Percentiles rank a stretch among this genome's conserved stretches.
These are phyloP conservation scores for Pleurozium schreberi DNA, from an alignment of 225 moss, liverwort and hornwort genomes.

Conservation along the genomic window DNA sequence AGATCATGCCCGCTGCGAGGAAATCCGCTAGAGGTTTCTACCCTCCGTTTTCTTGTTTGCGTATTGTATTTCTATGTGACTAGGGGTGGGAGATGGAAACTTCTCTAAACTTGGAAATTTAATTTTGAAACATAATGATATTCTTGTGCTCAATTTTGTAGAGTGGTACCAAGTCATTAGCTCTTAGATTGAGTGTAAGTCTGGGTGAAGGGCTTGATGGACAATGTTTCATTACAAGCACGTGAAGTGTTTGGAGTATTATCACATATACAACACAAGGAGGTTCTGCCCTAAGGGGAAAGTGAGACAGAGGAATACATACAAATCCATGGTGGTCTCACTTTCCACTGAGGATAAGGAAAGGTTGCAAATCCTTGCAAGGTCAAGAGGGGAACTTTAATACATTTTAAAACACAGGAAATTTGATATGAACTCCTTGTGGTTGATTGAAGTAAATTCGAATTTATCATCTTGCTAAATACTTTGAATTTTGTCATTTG, in stretches of 20 bases:
- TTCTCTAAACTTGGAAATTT: not conserved
- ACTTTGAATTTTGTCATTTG: not conserved
- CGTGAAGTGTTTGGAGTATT: not conserved
- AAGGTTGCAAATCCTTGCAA: too few relatives aligned
- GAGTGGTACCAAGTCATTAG: not conserved
- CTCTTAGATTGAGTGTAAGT: not conserved
- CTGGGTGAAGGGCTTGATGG: not conserved
- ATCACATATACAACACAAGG: not conserved
- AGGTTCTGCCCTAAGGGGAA: not conserved
- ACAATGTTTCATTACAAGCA: not conserved
- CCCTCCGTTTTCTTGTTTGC: not conserved
- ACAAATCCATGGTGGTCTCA: not conserved
- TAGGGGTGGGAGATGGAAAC: not conserved
- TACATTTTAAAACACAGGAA: not conserved
- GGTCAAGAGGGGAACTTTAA: not conserved
- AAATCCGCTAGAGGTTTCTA: slow-evolving; percentile 44
- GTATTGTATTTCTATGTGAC: not conserved
- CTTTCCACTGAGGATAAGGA: not conserved
- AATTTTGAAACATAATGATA: not conserved
- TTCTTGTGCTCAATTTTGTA: not conserved
- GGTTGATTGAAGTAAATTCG: not conserved
- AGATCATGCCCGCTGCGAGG: slow-evolving; percentile 35
- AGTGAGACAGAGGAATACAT: not conserved
- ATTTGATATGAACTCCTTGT: not conserved
- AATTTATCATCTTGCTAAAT: not conserved